Percentiles rank a stretch among this genome's conserved stretches.
These are phyloP conservation scores for Septoria linicola DNA, from an alignment of 2,329 filamentous ascomycete species.

Conservation along the genomic window DNA sequence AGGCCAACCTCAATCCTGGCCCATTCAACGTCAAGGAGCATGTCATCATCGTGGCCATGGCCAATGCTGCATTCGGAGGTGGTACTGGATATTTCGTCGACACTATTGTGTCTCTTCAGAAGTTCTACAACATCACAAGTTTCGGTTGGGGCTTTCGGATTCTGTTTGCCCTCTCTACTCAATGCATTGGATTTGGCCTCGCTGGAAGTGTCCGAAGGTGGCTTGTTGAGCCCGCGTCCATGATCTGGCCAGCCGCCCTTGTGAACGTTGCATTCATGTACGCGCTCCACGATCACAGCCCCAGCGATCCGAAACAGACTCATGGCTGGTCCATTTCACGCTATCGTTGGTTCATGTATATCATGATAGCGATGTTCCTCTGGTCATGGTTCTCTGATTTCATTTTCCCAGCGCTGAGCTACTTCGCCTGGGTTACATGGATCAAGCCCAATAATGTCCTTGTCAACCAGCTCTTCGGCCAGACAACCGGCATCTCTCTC, in stretches of 20 bases:
- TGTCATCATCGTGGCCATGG: slow-evolving; percentile 33
- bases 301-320: slow-evolving; percentile 47
- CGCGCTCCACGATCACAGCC: slow-evolving; percentile 61
- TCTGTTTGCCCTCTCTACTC: slow-evolving; percentile 81
- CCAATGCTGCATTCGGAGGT: slow-evolving; percentile 53
- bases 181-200: slow-evolving; percentile 82
- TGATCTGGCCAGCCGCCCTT: slow-evolving; percentile 90
- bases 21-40: slow-evolving; percentile 47
- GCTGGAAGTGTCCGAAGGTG: slow-evolving; percentile 78
- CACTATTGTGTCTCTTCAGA: slow-evolving; percentile 37
- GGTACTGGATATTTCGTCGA: slow-evolving; percentile 31
- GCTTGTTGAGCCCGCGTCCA: slow-evolving; percentile 77
- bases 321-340: slow-evolving; percentile 80
- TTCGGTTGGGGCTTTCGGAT: slow-evolving; percentile 76
- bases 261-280: slow-evolving; percentile 63
- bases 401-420: slow-evolving; percentile 79
- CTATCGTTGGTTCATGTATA: slow-evolving; percentile 77
- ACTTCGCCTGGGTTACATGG: slow-evolving; percentile 88
- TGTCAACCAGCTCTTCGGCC: slow-evolving; percentile 44
- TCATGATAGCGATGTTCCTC: slow-evolving; percentile 67
- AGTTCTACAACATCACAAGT: slow-evolving; percentile 72
- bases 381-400: slow-evolving; percentile 82
- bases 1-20: slow-evolving; percentile 47
- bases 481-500: slow-evolving; percentile 29
- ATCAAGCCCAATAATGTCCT: slow-evolving; percentile 78